A percentile compares a stretch with the other conserved stretches of the same genome.
Evolutionary conservation across 306 rosid species (phyloP).

Genomic region (Malus sylvestris): DNA sequence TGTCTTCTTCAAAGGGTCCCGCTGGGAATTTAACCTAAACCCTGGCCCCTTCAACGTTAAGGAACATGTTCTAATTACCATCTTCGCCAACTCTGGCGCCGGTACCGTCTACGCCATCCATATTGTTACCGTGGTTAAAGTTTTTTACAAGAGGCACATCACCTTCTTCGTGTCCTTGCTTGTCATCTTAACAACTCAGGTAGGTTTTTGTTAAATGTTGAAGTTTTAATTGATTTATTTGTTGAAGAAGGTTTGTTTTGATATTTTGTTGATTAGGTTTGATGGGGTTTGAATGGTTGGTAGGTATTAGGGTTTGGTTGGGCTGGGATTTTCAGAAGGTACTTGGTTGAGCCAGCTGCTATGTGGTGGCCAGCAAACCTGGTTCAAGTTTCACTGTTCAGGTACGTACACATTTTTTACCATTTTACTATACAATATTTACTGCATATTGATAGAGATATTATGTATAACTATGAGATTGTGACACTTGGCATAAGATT

Average conservation of each 20-base stretch:
- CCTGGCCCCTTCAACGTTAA: constrained; percentile 92
- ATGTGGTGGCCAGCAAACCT: constrained; percentile 99
- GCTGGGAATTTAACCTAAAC: constrained; percentile 64
- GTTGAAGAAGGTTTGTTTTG: background rate
- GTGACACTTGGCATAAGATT: too few species aligned
- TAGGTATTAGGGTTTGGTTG: constrained; percentile 93
- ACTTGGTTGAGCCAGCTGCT: constrained; percentile 84
- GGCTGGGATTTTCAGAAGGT: constrained; percentile 86
- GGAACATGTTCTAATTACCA: constrained; percentile 87
- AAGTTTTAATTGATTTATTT: background rate
- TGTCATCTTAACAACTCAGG: constrained; percentile 83
- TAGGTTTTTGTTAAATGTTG: background rate
- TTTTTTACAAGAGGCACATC: constrained; percentile 46
- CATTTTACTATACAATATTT: background rate
- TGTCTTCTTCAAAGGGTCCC: constrained; percentile 43
- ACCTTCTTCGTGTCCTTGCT: constrained; percentile 64
- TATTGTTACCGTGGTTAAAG: constrained; percentile 66
- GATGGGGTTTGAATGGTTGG: constrained; percentile 34
- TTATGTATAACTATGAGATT: too few species aligned
- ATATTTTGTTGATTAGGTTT: background rate
- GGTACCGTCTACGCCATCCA: constrained; percentile 92
- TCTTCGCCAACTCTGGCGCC: constrained; percentile 94
- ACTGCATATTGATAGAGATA: too few species aligned
- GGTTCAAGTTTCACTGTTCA: constrained; percentile 94
- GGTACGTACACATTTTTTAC: constrained; percentile 24